Evolutionary conservation across 345 rosid species (phyloP), one percentile per base, ranked within the genome.

Genomic region (Bruguiera sexangula): DNA sequence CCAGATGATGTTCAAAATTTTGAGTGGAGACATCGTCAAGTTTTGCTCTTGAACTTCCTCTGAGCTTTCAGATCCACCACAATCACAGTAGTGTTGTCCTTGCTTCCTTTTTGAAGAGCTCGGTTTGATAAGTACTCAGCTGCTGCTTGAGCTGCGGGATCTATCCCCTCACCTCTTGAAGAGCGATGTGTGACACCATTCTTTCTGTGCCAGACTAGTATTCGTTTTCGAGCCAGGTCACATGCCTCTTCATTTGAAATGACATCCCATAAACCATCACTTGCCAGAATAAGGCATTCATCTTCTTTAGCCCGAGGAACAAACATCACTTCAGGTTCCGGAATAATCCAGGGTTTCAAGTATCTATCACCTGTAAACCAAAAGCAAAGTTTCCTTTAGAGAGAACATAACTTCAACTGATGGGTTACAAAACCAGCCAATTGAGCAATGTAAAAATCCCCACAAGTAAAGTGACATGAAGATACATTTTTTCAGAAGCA

Each of bases 231-330:
- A 6, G 97, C 99, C 64, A 95, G 65, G 62, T 95, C 97, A 52
- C 96, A 92, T 37, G 81, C 99, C 78, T 95, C 99, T 78, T 95
- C 96, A 60, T 92, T 95, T 21, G 83, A 74, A 93, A 92, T 87
- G 62, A 95, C 98, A 78, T 94, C 98, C 98, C 98, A 94, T 63
- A 91, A 77, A 39, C 98, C 98, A 24, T 94, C 99, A 24, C 99
- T 92, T 1, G 96, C 98, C 64, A 92, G 77, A 77, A 92, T 73
- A 22, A 95, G 88, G 83, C 97, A 92, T 61, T 92, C 96, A 31
- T 95, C 99, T 68, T 92, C 99, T 83, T 85, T 92, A 26, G 87
- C 86, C 73, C 99, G 73, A 1, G 96, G 92, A 76, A 88, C 69
- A 52, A 95, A 84, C 81, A 72, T 79, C 62, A 95, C 98, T 85